Evolutionary conservation across 495 filamentous ascomycete genomes (phyloP), one percentile per base, ranked within the genome.

Genomic region (Tuber brumale): DNA sequence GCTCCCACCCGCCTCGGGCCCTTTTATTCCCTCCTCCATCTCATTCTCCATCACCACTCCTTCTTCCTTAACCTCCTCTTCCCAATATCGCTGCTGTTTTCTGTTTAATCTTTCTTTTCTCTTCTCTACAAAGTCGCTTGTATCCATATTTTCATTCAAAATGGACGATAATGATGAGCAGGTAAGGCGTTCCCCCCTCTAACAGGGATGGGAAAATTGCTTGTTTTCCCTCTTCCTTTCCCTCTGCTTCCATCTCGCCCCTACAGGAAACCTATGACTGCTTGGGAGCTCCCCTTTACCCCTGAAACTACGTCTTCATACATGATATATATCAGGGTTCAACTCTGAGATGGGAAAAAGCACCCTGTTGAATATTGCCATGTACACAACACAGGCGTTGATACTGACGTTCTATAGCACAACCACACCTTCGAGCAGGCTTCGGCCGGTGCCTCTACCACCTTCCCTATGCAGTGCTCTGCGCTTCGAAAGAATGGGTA

Each of bases 401-500:
- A 78, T 69, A 44, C 74, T 61, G 79, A 75, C 23, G 16, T 66
- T 73, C 42, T 76, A 81, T 82, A 95, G 92, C 93, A 97, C 88
- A 91, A 97, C 83, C 88, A 93, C 85, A 92, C 90, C 85, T 97
- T 98, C 88, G 93, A 96, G 81, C 89, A 89, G 86, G 92, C 91
- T 87, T 93, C 96, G 87, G 93, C 96, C 83, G 95, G 95, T 86
- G 94, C 95, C 79, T 98, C 96, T 75, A 84, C 87, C 85, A 99
- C 95, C 84, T 97, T 85, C 88, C 95, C 95, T 81, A 95, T 96
- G 93, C 95, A 99, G 89, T 99, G 95, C 87, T 99, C 95, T 86
- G 95, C 95, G 81, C 90, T 99, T 88, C 91, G 95, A 83, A 98
- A 99, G 94, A 95, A 95, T 91, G 95, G 95, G 81, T 90, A 91